Evolutionary conservation across 768 basidiomycete genomes (phyloP), one percentile per base, ranked within the genome.

Genomic region (Gloeostereum incarnatum): DNA sequence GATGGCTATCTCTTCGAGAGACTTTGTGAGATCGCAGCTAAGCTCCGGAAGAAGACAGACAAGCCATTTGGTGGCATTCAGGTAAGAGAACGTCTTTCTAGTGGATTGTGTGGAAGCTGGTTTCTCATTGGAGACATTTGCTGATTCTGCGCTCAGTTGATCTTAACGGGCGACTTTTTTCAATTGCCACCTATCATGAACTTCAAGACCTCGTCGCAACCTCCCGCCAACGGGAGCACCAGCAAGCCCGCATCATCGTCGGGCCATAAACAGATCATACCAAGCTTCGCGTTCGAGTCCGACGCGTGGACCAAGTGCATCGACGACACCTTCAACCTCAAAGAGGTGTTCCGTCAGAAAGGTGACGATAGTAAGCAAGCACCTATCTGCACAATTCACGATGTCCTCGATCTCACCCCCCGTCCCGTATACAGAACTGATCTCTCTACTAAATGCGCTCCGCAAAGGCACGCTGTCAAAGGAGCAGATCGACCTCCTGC

Each of bases 131-230:
- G 10, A 8, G 32, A 33, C 17, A 9, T 18, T 33, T 18, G 19
- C 32, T 33, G 10, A 33, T 33, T 13, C 6, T 39, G 21, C 14
- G 9, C 27, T 11, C 50, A 83, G 77, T 61, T 87, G 25, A 62
- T 88, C 32, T 69, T 87, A 20, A 84, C 82, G 1, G 86, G 86
- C 14, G 86, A 89, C 55, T 89, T 88, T 61, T 88, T 88, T 60
- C 85, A 89, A 55, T 68, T 89, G 2, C 86, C 86, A 1, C 86
- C 86, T 1, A 82, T 88, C 4, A 58, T 62, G 2, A 82, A 73
- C 50, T 67, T 67, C 25, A 46, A 45, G 5, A 53, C 51, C 1
- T 38, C 51, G 24, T 66, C 78, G 13, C n/a, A n/a, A n/a, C n/a
- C n/a, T n/a, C n/a, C n/a, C n/a, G n/a, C n/a, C n/a, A n/a, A n/a